A percentile compares a stretch with the other conserved stretches of the same genome.
phyloP scores from a whole-genome alignment of 768 basidiomycete genomes.

The Kwoniella europaea region DNA sequence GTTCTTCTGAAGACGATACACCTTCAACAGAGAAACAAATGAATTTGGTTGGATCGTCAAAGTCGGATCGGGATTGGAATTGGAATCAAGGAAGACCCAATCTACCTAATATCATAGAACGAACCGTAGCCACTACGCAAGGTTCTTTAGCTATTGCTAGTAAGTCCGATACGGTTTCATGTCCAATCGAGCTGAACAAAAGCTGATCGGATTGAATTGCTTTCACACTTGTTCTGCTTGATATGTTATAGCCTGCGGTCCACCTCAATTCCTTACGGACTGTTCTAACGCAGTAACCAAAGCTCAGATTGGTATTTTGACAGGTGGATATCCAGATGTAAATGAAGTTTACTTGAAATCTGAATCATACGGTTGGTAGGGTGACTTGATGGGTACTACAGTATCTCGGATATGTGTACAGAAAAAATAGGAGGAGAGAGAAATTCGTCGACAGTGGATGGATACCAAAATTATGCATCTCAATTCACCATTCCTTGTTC shows the following conservation, averaged over 20 bases:
- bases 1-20: background rate
- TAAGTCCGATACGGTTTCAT: background rate
- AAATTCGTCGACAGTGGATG: too few relatives aligned
- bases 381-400: background rate
- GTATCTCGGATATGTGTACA: background rate
- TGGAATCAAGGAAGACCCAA: background rate
- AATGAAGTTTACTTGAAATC: conserved; percentile 7
- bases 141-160: conserved; percentile 1
- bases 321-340: background rate
- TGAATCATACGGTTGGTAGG: conserved; percentile 8
- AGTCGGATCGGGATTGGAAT: background rate
- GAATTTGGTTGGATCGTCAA: background rate
- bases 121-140: background rate
- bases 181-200: background rate
- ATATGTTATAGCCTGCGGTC: conserved; percentile 1
- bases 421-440: background rate
- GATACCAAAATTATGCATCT: too few relatives aligned
- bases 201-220: background rate
- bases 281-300: conserved; percentile 11
- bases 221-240: too few relatives aligned
- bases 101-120: background rate
- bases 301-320: conserved; percentile 6
- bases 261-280: conserved; percentile 6
- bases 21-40: background rate
- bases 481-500: too few relatives aligned